Percentiles rank a stretch among this genome's conserved stretches.
phyloP scores from a whole-genome alignment of 2,329 filamentous ascomycete genomes.

The Eutypa lata region DNA sequence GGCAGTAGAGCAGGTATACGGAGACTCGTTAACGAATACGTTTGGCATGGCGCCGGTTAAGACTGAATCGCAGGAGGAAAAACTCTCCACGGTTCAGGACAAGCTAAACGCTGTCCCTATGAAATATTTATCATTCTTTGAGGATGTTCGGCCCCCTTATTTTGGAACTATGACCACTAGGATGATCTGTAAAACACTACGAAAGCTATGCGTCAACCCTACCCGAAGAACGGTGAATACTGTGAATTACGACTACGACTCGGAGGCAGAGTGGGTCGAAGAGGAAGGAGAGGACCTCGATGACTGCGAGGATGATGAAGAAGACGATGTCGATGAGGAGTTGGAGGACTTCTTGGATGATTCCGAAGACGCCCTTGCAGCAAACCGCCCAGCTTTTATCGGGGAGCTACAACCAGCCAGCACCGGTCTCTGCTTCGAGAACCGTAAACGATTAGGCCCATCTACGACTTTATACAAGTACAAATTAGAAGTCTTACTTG shows the following conservation, averaged over 20 bases:
- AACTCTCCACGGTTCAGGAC: conserved; percentile 32
- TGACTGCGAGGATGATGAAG: conserved; percentile 65
- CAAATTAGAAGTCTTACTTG: conserved; percentile 71
- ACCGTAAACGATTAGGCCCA: conserved; percentile 44
- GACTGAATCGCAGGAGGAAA: conserved; percentile 38
- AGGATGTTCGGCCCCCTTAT: conserved; percentile 68
- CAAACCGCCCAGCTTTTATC: conserved; percentile 39
- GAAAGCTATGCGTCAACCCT: conserved; percentile 52
- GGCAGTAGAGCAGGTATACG: conserved; percentile 56
- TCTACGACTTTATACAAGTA: conserved; percentile 55
- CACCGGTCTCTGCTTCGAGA: conserved; percentile 83
- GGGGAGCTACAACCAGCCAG: conserved; percentile 70
- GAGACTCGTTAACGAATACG: conserved; percentile 29
- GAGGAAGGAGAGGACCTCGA: conserved; percentile 59
- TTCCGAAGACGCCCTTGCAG: conserved; percentile 59
- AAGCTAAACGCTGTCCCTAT: conserved; percentile 49
- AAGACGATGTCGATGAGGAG: conserved; percentile 71
- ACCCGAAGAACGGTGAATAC: conserved; percentile 52
- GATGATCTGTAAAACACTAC: conserved; percentile 47
- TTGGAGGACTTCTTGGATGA: conserved; percentile 90
- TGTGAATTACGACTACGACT: conserved; percentile 80
- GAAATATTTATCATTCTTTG: conserved; percentile 60
- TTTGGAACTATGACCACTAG: conserved; percentile 68
- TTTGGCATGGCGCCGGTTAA: conserved; percentile 25
- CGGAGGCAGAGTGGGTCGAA: conserved; percentile 80